Base-by-base conservation (phyloP, 176 grass and related monocot species). In the Saccharum spontaneum region DNA sequence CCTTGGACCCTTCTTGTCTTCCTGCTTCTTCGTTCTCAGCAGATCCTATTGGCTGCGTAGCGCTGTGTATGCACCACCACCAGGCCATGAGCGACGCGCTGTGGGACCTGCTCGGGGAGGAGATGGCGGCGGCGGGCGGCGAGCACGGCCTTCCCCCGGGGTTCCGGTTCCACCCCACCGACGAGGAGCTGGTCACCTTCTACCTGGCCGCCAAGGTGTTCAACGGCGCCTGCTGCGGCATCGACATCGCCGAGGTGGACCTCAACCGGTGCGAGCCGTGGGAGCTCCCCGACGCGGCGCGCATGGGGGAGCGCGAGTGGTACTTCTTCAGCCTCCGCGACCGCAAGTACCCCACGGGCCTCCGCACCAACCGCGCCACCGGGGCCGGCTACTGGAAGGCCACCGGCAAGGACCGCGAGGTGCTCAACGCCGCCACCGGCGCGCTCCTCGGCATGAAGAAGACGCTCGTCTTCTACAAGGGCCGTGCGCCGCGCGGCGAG, bases 311-410 rank as follows among this genome's bases (percentile, higher is more conserved):
- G 85, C 77, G 91, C 60, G 93, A 99, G 88, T 99, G 97, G 97
- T 99, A 99, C 79, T 99, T 99, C 91, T 99, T 94, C 94, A 96
- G 88, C 66, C 81, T 99, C 24, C 92, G 97, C 37, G 97, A 99
- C 90, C 85, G 97, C 71, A 99, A 99, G 82, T 99, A 99, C 39
- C 97, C 97, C 1, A 96, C 97, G 10, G 97, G 97, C 8, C 80
- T 99, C 20, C 86, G 97, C 80, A 99, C 97, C 41, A 99, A 99
- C 88, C 91, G 97, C 71, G 94, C 97, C 49, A 96, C 97, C 9
- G 82, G 75, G 12, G 94, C 97, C 6, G 97, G 97, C 8, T 99
- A 99, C 80, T 99, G 97, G 97, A 99, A 99, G 90, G 97, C 97
- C 77, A 99, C 97, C 0, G 97, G 97, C 0, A 96, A 99, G 85